Percentiles rank a stretch among this genome's conserved stretches.
These are phyloP conservation scores for Marchantia polymorpha DNA, from an alignment of 225 moss, liverwort and hornwort species.

Conservation along the genomic window DNA sequence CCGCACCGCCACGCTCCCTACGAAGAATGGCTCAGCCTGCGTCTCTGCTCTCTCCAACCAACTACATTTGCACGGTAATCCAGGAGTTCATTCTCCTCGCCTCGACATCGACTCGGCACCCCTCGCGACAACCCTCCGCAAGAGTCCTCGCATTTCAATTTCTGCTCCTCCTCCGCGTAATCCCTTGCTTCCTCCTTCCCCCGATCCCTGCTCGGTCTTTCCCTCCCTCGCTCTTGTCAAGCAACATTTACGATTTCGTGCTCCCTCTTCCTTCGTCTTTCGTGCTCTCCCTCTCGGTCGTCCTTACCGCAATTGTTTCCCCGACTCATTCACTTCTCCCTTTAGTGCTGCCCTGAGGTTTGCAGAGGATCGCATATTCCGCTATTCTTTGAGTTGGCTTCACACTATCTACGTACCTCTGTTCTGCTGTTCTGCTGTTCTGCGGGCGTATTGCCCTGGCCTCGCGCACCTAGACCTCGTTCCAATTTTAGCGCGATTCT, in stretches of 20 bases:
- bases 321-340: neutral
- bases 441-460: neutral
- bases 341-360: neutral
- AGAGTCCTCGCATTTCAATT: too few species aligned
- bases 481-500: neutral
- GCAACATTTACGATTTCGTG: neutral
- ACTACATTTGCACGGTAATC: slow-evolving; percentile 4
- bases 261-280: neutral
- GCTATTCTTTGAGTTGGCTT: neutral
- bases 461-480: neutral
- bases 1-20: neutral
- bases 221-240: neutral
- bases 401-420: neutral
- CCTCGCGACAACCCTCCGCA: neutral
- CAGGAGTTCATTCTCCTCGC: neutral
- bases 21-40: neutral
- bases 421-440: neutral
- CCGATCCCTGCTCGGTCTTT: neutral
- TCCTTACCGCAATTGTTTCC: neutral
- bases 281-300: neutral
- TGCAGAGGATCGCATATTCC: slow-evolving; percentile 1
- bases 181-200: too few species aligned
- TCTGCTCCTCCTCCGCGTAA: neutral
- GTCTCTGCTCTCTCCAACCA: slow-evolving; percentile 8
- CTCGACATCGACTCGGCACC: neutral